phyloP scores from a whole-genome alignment of 2,329 filamentous ascomycete genomes.

The Domatiomyces globalis region DNA sequence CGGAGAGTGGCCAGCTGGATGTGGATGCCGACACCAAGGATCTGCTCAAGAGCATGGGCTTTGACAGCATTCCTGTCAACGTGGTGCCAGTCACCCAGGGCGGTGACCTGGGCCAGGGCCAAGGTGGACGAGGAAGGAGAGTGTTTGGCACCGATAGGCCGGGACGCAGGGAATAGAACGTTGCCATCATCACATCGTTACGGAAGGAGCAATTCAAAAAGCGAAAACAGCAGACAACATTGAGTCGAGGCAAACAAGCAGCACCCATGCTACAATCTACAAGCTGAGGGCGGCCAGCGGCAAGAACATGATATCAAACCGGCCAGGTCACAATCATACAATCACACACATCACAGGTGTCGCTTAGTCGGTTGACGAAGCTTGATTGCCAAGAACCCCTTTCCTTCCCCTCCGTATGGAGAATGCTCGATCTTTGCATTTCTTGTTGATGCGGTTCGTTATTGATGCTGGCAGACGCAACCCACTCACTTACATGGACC shows the following conservation, averaged over 20 bases:
- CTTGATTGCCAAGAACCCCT: slow-evolving; percentile 18
- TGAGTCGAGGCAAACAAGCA: neutral
- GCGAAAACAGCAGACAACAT: neutral
- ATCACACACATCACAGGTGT: slow-evolving; percentile 17
- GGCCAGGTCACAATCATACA: slow-evolving; percentile 3
- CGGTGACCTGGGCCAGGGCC: slow-evolving; percentile 42
- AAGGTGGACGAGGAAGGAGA: slow-evolving; percentile 45
- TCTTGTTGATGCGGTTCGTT: neutral
- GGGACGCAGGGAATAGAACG: slow-evolving; percentile 10
- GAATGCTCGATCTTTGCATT: neutral
- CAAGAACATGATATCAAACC: neutral
- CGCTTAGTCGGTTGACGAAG: slow-evolving; percentile 20
- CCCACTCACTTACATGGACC: too few relatives aligned
- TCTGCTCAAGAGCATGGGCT: slow-evolving; percentile 97
- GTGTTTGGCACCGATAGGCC: slow-evolving; percentile 17
- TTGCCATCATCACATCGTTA: neutral
- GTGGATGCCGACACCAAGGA: slow-evolving; percentile 98
- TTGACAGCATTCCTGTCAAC: slow-evolving; percentile 95
- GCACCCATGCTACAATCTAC: neutral
- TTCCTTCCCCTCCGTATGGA: neutral
- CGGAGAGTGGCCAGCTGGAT: slow-evolving; percentile 84
- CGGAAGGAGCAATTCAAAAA: neutral
- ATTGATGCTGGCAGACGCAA: neutral
- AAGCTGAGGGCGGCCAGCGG: neutral
- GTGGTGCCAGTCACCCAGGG: slow-evolving; percentile 80